phyloP scores from a whole-genome alignment of 2,329 filamentous ascomycete species.

The Fusarium chlamydosporum region DNA sequence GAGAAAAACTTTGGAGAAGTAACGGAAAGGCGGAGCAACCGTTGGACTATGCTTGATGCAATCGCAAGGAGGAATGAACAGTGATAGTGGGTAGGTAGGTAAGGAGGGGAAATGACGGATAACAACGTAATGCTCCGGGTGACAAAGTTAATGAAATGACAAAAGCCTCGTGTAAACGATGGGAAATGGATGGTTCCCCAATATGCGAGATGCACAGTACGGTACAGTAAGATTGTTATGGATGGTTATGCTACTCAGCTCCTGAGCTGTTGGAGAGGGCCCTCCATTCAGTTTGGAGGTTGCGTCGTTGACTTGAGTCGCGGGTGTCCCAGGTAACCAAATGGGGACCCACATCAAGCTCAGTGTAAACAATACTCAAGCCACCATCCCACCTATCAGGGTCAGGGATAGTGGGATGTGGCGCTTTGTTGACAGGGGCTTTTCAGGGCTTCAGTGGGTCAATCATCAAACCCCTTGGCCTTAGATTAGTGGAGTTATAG shows the following conservation, averaged over 20 bases:
- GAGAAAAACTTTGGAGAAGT: conserved; percentile 29
- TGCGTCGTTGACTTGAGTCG: conserved; percentile 38
- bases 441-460: conserved; percentile 33
- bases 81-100: conserved; percentile 6
- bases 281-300: conserved; percentile 36
- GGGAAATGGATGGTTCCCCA: conserved; percentile 25
- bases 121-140: conserved; percentile 12
- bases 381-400: conserved; percentile 45
- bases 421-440: conserved; percentile 36
- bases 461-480: conserved; percentile 19
- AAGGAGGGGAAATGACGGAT: conserved; percentile 10
- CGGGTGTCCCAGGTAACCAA: conserved; percentile 47
- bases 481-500: conserved; percentile 21
- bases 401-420: conserved; percentile 31
- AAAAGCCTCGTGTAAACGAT: conserved; percentile 6
- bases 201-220: conserved; percentile 9
- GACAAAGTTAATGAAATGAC: conserved; percentile 14
- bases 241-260: conserved; percentile 38
- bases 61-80: conserved; percentile 19
- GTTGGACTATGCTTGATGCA: conserved; percentile 41
- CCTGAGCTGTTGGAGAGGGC: conserved; percentile 31
- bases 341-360: conserved; percentile 38
- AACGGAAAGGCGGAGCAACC: conserved; percentile 33
- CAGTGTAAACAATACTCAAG: conserved; percentile 47
- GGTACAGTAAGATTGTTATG: conserved; percentile 35